Evolutionary conservation across 2,329 filamentous ascomycete species (phyloP), one percentile per base, ranked within the genome.

Genomic region (Pseudocercospora crystallina): DNA sequence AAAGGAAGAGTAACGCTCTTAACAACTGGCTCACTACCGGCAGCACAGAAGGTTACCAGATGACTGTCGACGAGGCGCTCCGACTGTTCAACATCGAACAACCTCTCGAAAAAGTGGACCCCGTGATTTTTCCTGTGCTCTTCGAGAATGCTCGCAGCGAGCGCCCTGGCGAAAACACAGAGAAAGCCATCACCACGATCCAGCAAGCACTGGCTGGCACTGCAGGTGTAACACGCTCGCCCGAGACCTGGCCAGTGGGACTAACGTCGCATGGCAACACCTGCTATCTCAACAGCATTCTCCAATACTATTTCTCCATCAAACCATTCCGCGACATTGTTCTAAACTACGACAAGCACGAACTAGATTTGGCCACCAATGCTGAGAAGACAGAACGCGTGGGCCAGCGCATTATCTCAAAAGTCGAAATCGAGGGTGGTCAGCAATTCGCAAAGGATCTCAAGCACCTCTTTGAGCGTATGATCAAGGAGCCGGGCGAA

Each of bases 201-300:
- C 54, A 64, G 32, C 53, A 63, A 38, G 65, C 64, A 2, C 48
- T 67, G 17, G 49, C 51, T 20, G 40, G 48, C 35, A 46, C 40
- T 2, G 37, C 34, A 12, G 42, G 44, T 10, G 47, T 49, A 5
- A 47, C 47, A 9, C 58, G 61, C 29, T 37, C 60, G 3, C 56
- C 60, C 1, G 64, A 60, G 13, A 63, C 51, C 7, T 84, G 89
- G 69, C 94, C 94, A 0, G 88, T 95, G 15, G 94, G 94, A 0
- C 79, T 97, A 5, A 81, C 85, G 57, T 99, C 97, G 61, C 95
- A 97, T 50, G 91, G 94, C 52, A 99, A 99, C 65, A 99, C 95
- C 0, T 99, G 94, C 69, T 99, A 99, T 64, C 79, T 99, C 47
- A 99, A 99, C 75, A 97, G 92, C 71, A 80, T 99, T 42, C 77